A percentile compares a stretch with the other conserved stretches of the same genome.
These are phyloP conservation scores for Starmerella powellii DNA, from an alignment of 805 yeast species.

Conservation along the genomic window DNA sequence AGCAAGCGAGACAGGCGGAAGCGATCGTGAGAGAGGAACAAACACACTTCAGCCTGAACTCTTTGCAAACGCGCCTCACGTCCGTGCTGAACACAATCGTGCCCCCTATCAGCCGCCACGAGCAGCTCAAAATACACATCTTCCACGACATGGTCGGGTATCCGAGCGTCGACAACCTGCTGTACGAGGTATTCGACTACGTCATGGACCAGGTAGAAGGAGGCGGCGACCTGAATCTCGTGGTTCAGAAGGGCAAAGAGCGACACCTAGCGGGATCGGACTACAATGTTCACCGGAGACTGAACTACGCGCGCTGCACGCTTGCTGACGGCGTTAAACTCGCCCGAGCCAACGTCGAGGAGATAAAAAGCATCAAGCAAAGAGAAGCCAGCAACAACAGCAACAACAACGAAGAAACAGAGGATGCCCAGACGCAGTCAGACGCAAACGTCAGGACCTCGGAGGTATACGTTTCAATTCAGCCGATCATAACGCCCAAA, in stretches of 20 bases:
- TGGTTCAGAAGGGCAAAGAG: constrained; percentile 37
- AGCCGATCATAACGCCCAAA: constrained; percentile 36
- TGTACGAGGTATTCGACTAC: constrained; percentile 40
- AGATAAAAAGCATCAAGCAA: constrained; percentile 34
- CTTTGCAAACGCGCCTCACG: constrained; percentile 29
- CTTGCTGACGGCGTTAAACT: constrained; percentile 76
- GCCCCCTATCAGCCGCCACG: constrained; percentile 36
- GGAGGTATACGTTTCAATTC: constrained; percentile 57
- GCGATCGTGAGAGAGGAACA: constrained; percentile 30
- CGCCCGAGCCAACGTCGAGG: constrained; percentile 75
- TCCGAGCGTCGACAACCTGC: constrained; percentile 38
- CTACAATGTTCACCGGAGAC: constrained; percentile 32
- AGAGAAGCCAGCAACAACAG: constrained; percentile 7
- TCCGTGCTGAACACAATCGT: constrained; percentile 34
- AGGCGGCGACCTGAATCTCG: constrained; percentile 44
- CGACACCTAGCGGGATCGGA: constrained; percentile 30
- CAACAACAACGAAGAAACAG: constrained; percentile 10
- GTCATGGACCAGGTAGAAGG: constrained; percentile 65
- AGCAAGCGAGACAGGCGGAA: constrained; percentile 31
- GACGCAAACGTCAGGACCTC: constrained; percentile 32
- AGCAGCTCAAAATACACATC: constrained; percentile 34
- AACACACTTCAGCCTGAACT: constrained; percentile 19
- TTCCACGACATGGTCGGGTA: constrained; percentile 38
- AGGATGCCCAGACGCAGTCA: constrained; percentile 16
- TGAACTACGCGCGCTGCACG: constrained; percentile 67